A percentile compares a stretch with the other conserved stretches of the same genome.
phyloP scores from a whole-genome alignment of 2,329 filamentous ascomycete genomes.

The Trichoderma sp. region DNA sequence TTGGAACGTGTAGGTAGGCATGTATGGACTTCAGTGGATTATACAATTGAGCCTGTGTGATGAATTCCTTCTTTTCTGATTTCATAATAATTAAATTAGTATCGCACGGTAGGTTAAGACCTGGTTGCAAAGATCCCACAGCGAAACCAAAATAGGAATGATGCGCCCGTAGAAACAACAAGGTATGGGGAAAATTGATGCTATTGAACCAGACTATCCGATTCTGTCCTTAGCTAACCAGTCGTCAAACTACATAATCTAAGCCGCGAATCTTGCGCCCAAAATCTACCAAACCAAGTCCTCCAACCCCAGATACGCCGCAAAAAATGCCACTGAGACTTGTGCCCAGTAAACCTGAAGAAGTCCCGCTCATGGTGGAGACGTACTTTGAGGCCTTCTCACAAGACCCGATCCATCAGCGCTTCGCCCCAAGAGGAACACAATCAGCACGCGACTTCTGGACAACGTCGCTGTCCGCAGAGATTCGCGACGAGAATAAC shows the following conservation, averaged over 20 bases:
- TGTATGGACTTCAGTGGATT: not conserved
- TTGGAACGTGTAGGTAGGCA: not conserved
- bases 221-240: not conserved
- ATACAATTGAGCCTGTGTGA: not conserved
- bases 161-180: not conserved
- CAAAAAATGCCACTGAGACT: constrained; percentile 6
- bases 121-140: not conserved
- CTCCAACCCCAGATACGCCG: too few species aligned
- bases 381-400: constrained; percentile 19
- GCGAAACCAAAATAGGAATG: not conserved
- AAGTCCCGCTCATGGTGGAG: constrained; percentile 13
- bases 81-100: not conserved
- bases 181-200: not conserved
- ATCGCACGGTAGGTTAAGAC: too few species aligned
- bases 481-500: not conserved
- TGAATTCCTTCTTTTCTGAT: not conserved
- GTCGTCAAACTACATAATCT: not conserved
- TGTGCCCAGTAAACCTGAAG: not conserved
- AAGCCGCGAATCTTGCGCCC: not conserved
- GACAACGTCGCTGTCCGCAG: not conserved
- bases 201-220: not conserved
- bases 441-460: constrained; percentile 12
- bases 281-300: too few species aligned
- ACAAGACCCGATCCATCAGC: constrained; percentile 8
- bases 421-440: constrained; percentile 1